Conservation (phyloP, 192 early-diverging fungal genomes). For the Tieghemiomyces parasiticus region DNA sequence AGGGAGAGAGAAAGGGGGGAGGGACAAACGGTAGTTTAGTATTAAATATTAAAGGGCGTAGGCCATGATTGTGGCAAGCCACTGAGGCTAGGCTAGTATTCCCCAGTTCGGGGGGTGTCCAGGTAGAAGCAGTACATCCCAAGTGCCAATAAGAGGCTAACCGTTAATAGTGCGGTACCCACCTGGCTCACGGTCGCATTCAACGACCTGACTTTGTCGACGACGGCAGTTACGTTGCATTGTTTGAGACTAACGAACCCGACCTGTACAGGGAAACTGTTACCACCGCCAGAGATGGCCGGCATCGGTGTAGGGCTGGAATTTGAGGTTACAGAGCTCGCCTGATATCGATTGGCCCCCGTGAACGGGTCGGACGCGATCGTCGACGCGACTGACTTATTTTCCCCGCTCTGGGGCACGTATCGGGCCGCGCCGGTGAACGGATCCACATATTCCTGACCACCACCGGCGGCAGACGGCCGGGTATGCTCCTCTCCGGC, state of each 20-base stretch:
- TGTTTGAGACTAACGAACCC: conserved; percentile 48
- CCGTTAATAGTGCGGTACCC: too few relatives aligned
- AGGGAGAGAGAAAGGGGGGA: too few relatives aligned
- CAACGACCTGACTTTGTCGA: conserved; percentile 57
- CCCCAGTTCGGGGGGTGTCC: too few relatives aligned
- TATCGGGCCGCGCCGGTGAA: conserved; percentile 42
- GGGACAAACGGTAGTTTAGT: too few relatives aligned
- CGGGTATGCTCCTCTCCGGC: conserved; percentile 36
- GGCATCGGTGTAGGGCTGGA: background rate
- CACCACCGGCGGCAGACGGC: background rate
- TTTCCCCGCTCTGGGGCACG: conserved; percentile 25
- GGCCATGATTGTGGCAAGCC: too few relatives aligned
- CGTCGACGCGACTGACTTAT: conserved; percentile 11
- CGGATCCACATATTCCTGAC: conserved; percentile 12
- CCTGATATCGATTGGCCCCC: conserved; percentile 7
- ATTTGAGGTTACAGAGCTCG: background rate
- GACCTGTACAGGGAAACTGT: conserved; percentile 14
- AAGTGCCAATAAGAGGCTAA: too few relatives aligned
- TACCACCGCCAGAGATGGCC: background rate
- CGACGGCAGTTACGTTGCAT: conserved; percentile 52
- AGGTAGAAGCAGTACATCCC: too few relatives aligned
- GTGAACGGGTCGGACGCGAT: conserved; percentile 18
- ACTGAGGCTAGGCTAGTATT: too few relatives aligned
- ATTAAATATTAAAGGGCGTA: too few relatives aligned
- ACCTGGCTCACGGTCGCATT: conserved; percentile 35